Evolutionary conservation across 202 grass and related monocot genomes (phyloP), one percentile per base, ranked within the genome.

Genomic region (Zizania palustris): DNA sequence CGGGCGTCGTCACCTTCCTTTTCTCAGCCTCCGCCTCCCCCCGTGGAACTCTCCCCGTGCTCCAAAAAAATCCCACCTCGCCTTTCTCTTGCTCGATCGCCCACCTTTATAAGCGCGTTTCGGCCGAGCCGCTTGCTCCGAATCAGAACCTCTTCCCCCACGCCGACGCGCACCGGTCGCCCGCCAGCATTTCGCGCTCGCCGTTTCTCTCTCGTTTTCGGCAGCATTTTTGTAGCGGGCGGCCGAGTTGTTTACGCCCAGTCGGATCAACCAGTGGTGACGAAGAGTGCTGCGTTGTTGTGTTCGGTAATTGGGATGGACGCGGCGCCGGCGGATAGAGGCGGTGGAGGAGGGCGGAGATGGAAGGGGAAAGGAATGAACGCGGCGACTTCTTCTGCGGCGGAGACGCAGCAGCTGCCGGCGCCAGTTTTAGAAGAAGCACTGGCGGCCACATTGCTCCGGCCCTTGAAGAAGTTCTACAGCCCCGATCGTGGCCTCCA

Each of bases 401-500:
- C 68, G 75, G 74, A 64, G 41, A 45, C 37, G 41, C 20, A 54
- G 78, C 13, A 9, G 75, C 44, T 22, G 55, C 46, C 18, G 77
- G 28, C 28, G 28, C 28, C 28, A 28, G 28, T 28, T 28, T 28
- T 28, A 28, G 28, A 72, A 38, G 85, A 93, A 11, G 75, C 65
- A 63, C 85, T 76, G 11, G 76, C 82, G 43, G 84, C 72, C 38
- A 48, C 81, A 83, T 81, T 78, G 69, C 79, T 84, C 50, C 88
- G 74, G 11, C 88, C 86, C 10, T 28, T 76, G 45, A 96, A 92
- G 82, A 96, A 85, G 86, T 82, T 83, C 5, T 81, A 84, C 48
- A 91, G 83, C 82, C 88, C 86, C 20, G 91, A 91, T 18, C 61
- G 71, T 7, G 59, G 67, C 50, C 81, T 88, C 43, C 61, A 80